A percentile compares a stretch with the other conserved stretches of the same genome.
These are phyloP conservation scores for Azolla pinnata DNA, from an alignment of 75 land plant genomes.

Conservation along the genomic window DNA sequence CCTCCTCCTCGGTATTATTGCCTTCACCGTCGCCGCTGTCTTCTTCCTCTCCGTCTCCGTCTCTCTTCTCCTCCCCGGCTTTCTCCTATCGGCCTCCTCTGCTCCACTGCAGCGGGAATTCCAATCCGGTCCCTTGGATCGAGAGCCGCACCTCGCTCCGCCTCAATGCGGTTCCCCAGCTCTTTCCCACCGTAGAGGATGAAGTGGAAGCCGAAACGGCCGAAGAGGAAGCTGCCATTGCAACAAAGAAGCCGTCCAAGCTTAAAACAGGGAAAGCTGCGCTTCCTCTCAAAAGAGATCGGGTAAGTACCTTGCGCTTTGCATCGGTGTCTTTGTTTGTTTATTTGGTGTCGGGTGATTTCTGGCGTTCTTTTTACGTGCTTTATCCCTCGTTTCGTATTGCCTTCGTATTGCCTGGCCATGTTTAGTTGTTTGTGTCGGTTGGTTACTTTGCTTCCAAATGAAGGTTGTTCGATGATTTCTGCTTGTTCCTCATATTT, in stretches of 20 bases:
- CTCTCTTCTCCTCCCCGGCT: neutral
- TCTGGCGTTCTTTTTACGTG: too few relatives aligned
- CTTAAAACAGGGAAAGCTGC: slow-evolving; percentile 93
- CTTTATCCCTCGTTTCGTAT: too few relatives aligned
- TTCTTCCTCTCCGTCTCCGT: slow-evolving; percentile 1
- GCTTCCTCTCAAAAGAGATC: slow-evolving; percentile 65
- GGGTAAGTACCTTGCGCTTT: slow-evolving; percentile 51
- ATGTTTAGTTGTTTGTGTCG: too few relatives aligned
- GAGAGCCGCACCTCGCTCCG: neutral
- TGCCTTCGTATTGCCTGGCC: too few relatives aligned
- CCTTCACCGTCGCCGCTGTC: neutral
- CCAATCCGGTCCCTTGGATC: neutral
- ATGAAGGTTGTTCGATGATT: too few relatives aligned
- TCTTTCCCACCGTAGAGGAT: slow-evolving; percentile 21
- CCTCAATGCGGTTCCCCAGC: slow-evolving; percentile 11
- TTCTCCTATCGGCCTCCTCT: neutral
- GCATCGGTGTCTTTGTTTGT: too few relatives aligned
- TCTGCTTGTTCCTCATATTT: too few relatives aligned
- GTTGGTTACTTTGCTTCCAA: too few relatives aligned
- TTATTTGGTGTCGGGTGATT: too few relatives aligned
- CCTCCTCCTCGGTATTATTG: neutral
- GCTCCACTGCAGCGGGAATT: neutral
- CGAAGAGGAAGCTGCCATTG: slow-evolving; percentile 10
- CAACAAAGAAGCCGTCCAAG: slow-evolving; percentile 40
- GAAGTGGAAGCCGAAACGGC: slow-evolving; percentile 19